Evolutionary conservation across 768 basidiomycete genomes (phyloP), one percentile per base, ranked within the genome.

Genomic region (Trametes meyenii): DNA sequence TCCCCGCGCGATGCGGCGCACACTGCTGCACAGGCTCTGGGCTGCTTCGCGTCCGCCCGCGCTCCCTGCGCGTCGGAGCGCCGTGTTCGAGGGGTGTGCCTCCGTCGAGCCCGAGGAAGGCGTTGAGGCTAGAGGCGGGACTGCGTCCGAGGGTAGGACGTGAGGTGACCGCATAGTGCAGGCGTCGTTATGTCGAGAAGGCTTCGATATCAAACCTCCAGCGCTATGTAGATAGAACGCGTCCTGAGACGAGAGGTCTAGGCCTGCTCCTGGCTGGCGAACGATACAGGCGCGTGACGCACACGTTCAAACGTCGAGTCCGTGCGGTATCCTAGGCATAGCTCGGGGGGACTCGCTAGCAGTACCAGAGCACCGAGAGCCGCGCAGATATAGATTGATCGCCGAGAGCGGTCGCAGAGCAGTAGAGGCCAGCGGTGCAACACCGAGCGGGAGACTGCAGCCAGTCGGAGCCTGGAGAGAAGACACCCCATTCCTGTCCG

Each of bases 401-500:
- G 48, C 60, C 54, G 54, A 55, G 13, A 35, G 21, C n/a, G 12
- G 39, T 13, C 46, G 39, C 26, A 29, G 11, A 26, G 13, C 48
- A 12, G 49, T 33, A 33, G 3, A 8, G 29, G 29, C 39, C 44
- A 40, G 39, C 26, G 24, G 19, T 14, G 35, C 33, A 24, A 13
- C 17, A 19, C 51, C 29, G 29, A 33, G 4, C 3, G 36, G 23
- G 38, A 52, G 38, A 17, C 36, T 12, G 38, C 38, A 61, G 53
- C 54, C 61, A 62, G 42, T 51, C 61, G 55, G 61, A 57, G 42
- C 21, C 21, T 45, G 56, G 48, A 29, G 21, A 43, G 61, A 52
- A 62, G 55, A 29, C 39, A 55, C 60, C 61, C 56, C 61, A 58
- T 36, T 53, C 51, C 52, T 58, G 56, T 48, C 36, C 50, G 23